Percentiles rank a stretch among this genome's conserved stretches.
Conservation (phyloP, 2,329 filamentous ascomycete species). For the Trichophyton simii region DNA sequence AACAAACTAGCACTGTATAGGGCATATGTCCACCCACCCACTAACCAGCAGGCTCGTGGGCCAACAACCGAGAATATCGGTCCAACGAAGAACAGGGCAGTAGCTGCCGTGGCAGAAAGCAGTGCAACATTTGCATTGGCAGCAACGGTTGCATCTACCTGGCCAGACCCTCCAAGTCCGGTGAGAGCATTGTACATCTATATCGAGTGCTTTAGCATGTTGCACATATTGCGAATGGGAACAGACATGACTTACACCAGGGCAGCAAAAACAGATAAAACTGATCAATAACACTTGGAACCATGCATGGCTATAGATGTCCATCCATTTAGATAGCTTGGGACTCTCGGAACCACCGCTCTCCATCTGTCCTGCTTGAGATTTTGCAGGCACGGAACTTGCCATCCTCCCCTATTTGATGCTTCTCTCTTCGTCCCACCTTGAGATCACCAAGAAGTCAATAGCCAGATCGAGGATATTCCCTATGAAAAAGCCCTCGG, state of each 20-base stretch:
- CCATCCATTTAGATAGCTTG: not conserved
- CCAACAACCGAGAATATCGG: slow-evolving; percentile 35
- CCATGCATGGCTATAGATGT: slow-evolving; percentile 35
- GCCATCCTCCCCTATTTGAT: not conserved
- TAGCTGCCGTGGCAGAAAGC: slow-evolving; percentile 32
- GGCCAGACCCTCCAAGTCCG: slow-evolving; percentile 36
- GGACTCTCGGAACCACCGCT: not conserved
- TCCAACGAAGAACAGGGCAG: slow-evolving; percentile 35
- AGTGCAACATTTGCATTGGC: slow-evolving; percentile 37
- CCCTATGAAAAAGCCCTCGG: too few relatives aligned
- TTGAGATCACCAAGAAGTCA: not conserved
- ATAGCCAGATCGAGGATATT: too few relatives aligned
- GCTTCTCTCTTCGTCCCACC: not conserved
- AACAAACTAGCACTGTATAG: slow-evolving; percentile 36
- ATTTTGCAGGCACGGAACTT: not conserved
- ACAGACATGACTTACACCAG: slow-evolving; percentile 27
- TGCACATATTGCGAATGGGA: not conserved
- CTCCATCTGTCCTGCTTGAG: not conserved
- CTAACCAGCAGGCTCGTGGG: slow-evolving; percentile 31
- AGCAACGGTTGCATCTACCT: slow-evolving; percentile 35
- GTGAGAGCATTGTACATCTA: slow-evolving; percentile 40
- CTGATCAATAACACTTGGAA: slow-evolving; percentile 39
- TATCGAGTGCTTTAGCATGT: not conserved
- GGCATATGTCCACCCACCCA: slow-evolving; percentile 38
- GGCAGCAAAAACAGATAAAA: slow-evolving; percentile 40